Base-by-base conservation (phyloP, 75 land plant genomes). In the Selaginella tamariscina region DNA sequence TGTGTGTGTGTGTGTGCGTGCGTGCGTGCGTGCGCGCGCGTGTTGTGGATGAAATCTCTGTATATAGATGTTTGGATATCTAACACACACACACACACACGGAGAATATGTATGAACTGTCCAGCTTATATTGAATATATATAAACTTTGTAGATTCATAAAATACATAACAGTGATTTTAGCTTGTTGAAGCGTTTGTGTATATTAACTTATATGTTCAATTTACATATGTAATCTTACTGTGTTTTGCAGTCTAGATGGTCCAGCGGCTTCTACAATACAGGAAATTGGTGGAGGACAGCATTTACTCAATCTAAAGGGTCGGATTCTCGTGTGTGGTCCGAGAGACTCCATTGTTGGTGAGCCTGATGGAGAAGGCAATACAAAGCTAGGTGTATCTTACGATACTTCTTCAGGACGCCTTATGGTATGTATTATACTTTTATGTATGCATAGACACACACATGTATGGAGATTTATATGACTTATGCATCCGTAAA, bases 361-460 rank as follows among this genome's bases (percentile, higher is more conserved):
- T 66, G 70, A 84, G 65, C 80, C 90, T 1, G 82, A 82, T 30
- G 68, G 33, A 70, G 73, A 72, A 59, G 31, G 72, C 33, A 72
- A 77, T 28, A 86, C 85, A 54, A 89, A 82, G 56, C 33, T 75
- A 56, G 97, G 95, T 62, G 97, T 94, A 54, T 82, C 88, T 32
- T 86, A 88, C 71, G 85, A 86, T 63, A 86, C 95, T 24, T 84
- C 88, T 30, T 81, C 65, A 67, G 97, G 97, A 56, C 89, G 89
- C 24, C 77, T 66, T 24, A 26, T 84, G 85, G 97, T 91, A 79
- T 32, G 56, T 27, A n/a, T 33, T 71, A 33, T 18, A n/a, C n/a
- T n/a, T n/a, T n/a, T n/a, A n/a, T n/a, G n/a, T n/a, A n/a, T n/a
- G n/a, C n/a, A n/a, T n/a, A n/a, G n/a, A n/a, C n/a, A n/a, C n/a